A percentile compares a stretch with the other conserved stretches of the same genome.
phyloP scores from a whole-genome alignment of 768 basidiomycete genomes.

The Kwoniella pini region DNA sequence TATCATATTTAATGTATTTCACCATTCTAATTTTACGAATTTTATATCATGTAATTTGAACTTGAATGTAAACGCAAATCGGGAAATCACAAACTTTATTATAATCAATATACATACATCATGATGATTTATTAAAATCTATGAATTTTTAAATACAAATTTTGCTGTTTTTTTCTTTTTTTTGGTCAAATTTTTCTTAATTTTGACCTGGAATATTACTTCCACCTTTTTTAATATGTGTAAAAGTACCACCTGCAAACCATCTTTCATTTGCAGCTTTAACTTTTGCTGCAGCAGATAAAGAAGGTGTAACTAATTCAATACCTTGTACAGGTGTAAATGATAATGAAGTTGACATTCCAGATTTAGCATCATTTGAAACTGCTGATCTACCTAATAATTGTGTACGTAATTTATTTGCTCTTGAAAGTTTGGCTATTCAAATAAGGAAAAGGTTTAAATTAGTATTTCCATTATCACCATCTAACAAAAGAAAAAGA shows the following conservation, averaged over 20 bases:
- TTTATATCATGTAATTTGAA: no score
- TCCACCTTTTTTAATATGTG: conserved; percentile 51
- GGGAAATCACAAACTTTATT: no score
- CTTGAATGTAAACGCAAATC: no score
- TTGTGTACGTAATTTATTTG: conserved; percentile 85
- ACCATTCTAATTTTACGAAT: no score
- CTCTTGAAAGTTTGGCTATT: conserved; percentile 91
- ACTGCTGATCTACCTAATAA: conserved; percentile 74
- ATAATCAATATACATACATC: no score
- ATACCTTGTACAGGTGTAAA: conserved; percentile 98
- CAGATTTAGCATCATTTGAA: conserved; percentile 64
- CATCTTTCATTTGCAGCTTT: conserved; percentile 96
- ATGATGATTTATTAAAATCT: no score
- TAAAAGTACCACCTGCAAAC: conserved; percentile 67
- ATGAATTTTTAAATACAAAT: no score
- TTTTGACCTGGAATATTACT: conserved; percentile 42
- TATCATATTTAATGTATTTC: no score
- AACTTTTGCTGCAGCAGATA: conserved; percentile 70
- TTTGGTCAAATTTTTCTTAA: not conserved
- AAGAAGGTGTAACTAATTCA: conserved; percentile 81
- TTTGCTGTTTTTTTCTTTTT: no score
- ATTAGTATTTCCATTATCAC: no score
- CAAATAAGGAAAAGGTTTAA: no score
- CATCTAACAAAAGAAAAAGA: no score
- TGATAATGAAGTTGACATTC: conserved; percentile 85